These are phyloP conservation scores for Leccinum subtestaceum DNA, from an alignment of 768 basidiomycete genomes.

Conservation along the genomic window DNA sequence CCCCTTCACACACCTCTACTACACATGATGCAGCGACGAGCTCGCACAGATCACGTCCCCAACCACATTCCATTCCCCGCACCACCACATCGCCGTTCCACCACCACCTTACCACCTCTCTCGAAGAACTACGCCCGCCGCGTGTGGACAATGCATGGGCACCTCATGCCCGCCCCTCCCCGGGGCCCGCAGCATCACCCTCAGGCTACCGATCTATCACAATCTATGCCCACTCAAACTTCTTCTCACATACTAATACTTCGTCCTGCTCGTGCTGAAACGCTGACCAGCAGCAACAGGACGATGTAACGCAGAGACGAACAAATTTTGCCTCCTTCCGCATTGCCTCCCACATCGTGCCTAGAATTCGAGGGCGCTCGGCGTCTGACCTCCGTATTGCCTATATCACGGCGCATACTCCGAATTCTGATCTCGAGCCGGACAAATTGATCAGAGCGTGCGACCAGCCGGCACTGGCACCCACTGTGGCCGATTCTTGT, in stretches of 20 bases:
- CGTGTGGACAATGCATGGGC: conserved; percentile 20
- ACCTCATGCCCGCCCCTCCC: conserved; percentile 20
- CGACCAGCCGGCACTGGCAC: conserved; percentile 11
- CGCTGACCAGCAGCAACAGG: neutral
- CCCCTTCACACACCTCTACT: neutral
- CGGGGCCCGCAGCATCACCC: conserved; percentile 1
- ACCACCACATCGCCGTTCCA: no score
- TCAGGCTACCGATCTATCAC: conserved; percentile 6
- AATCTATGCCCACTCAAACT: conserved; percentile 1
- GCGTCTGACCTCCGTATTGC: conserved; percentile 21
- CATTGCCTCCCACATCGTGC: conserved; percentile 9
- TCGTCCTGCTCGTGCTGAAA: conserved; percentile 2
- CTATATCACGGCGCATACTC: conserved; percentile 2
- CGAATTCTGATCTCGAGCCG: conserved; percentile 27
- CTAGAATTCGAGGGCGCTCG: conserved; percentile 19
- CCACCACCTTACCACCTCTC: conserved; percentile 8
- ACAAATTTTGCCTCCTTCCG: conserved; percentile 13
- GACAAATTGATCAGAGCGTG: conserved; percentile 31
- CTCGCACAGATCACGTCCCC: neutral
- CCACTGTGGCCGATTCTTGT: neutral
- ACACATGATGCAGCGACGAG: conserved; percentile 4
- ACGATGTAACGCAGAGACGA: conserved; percentile 7
- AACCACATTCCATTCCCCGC: neutral
- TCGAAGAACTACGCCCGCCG: conserved; percentile 14
- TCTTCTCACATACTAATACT: conserved; percentile 10